Evolutionary conservation across 352 stramenopile genomes (phyloP).

Genomic region (Globisporangium sylvaticum): DNA sequence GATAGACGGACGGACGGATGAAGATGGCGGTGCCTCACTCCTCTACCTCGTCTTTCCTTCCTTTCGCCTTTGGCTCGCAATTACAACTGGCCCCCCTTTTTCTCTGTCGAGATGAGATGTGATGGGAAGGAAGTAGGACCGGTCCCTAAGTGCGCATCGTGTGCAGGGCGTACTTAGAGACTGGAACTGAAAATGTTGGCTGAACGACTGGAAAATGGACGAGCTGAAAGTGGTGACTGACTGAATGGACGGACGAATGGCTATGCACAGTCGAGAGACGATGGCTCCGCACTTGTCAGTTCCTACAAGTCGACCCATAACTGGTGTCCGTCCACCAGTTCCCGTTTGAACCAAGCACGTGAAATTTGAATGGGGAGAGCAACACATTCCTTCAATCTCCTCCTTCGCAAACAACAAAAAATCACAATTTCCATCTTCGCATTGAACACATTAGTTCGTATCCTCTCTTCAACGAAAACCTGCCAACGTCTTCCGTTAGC

Average conservation of each 20-base stretch:
- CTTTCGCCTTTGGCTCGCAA: background rate
- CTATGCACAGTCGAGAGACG: background rate
- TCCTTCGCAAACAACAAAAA: background rate
- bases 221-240: background rate
- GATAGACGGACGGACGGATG: background rate
- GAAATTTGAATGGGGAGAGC: background rate
- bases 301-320: background rate
- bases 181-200: background rate
- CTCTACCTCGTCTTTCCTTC: background rate
- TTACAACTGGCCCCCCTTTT: conserved; percentile 1
- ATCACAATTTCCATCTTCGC: background rate
- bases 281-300: background rate
- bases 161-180: background rate
- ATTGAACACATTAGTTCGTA: background rate
- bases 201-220: background rate
- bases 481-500: conserved; percentile 34
- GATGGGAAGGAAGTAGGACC: background rate
- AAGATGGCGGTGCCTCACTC: background rate
- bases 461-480: background rate
- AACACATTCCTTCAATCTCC: background rate
- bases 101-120: background rate
- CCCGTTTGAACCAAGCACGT: background rate
- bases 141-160: background rate
- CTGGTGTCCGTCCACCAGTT: background rate
- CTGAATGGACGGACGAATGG: background rate